Evolutionary conservation across 2,329 filamentous ascomycete genomes (phyloP), one percentile per base, ranked within the genome.

Genomic region (Harringtonia lauricola): DNA sequence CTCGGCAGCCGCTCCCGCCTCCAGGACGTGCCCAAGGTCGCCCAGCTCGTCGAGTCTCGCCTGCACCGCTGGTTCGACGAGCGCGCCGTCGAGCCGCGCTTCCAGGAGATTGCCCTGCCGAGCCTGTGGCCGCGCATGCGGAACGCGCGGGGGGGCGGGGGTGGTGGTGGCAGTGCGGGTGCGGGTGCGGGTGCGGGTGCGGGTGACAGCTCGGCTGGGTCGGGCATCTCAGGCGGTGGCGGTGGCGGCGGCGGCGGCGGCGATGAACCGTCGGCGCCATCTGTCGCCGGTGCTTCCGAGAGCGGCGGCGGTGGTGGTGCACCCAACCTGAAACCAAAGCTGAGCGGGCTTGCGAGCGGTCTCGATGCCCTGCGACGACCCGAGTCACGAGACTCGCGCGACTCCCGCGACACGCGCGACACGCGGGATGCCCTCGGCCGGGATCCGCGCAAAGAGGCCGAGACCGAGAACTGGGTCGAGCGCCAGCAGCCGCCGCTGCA

Each of bases 41-140:
- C 86, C 1, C 84, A 90, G 59, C 68, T 94, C 2, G 79, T 94
- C 34, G 86, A 94, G 62, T 74, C 80, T 5, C 73, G 85, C 17
- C 70, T 94, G 15, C 86, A 92, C 62, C 77, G 79, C 43, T 94
- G 86, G 86, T 90, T 94, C 59, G 86, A 92, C 59, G 86, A 92
- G 57, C 77, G 86, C 38, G 85, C 81, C 49, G 86, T 94, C 8
- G 86, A 92, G 62, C 86, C 86, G 2, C 75, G 85, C 22, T 92
- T 92, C 60, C 86, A 92, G 59, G 85, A 92, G 57, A 90, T 92
- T 51, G 83, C 84, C 1, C 68, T 94, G 9, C 86, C 86, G 0
- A 87, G 79, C 52, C 59, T 92, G 47, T 94, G 86, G 86, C 86
- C 86, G 2, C 68, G 85, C 38, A 90, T 89, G 67, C 83, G 79